Evolutionary conservation across 495 filamentous ascomycete species (phyloP), one percentile per base, ranked within the genome.

Genomic region (Filosporella fistucella): DNA sequence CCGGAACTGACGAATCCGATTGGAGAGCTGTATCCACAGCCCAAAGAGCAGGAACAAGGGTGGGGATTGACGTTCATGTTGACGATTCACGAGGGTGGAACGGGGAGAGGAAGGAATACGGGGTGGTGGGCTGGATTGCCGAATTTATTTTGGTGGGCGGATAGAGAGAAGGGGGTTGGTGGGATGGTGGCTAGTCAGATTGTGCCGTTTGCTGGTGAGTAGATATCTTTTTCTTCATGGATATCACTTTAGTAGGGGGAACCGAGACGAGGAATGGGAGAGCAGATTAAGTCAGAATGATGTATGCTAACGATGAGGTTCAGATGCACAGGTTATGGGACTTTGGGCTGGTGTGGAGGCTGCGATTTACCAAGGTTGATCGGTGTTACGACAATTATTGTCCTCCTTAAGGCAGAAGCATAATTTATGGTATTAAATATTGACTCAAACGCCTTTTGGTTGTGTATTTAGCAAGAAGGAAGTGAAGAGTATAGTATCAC

Each of bases 131-230:
- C 73, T n/a, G 82, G 82, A 0, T 46, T 84, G 42, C 56, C 76
- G 22, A 82, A 85, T 60, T 39, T 76, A 34, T 83, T 69, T 52
- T 84, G 80, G 80, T 84, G 74, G 74, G 65, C 61, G 30, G 81
- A 84, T 62, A 63, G 73, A 4, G 75, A 76, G 54, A 74, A 68
- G 40, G 80, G 80, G 4, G 64, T 84, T 42, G 80, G 65, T 8
- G 79, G 77, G 7, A 72, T 84, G 14, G 62, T 82, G 24, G 72
- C 64, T 20, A 63, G 63, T 20, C 81, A 85, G 66, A 74, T 84
- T 25, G 46, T 84, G 48, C 81, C 80, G 8, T 82, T 78, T 63
- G 70, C 35, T 28, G 47, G 35, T 55, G n/a, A n/a, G n/a, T n/a
- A n/a, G n/a, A n/a, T n/a, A n/a, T n/a, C n/a, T n/a, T n/a, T n/a